Evolutionary conservation across 139 green algal species (phyloP), one percentile per base, ranked within the genome.

Genomic region (Deuterostichococcus epilithicus): DNA sequence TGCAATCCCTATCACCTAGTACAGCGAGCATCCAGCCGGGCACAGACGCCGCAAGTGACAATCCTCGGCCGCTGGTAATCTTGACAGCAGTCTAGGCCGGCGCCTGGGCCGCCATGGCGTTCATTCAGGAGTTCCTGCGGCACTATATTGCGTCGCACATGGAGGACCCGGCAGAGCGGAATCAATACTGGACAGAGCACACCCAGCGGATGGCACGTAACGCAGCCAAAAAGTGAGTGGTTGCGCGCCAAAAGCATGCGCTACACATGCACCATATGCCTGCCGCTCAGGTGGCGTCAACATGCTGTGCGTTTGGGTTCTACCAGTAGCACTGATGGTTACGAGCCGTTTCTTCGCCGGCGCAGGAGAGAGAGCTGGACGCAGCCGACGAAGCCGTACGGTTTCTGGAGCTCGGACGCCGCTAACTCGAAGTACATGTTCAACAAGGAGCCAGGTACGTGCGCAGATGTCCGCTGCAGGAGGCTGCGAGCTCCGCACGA

Each of bases 371-470:
- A 34, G 5, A 66, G 66, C n/a, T 83, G 73, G 78, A 13, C 63
- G 52, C 72, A 79, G 36, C 80, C 80, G 0, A 76, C 72, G 39
- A 84, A 81, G 52, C 63, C 75, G 3, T 81, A 69, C 35, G 76
- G 76, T 0, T 84, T 78, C 76, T 84, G 80, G 80, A 76, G 42
- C 5, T 69, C 66, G 32, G 71, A 72, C 30, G 28, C 30, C 26
- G 63, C 75, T 32, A 81, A 78, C 32, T 68, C 72, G 60, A 80
- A 76, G 45, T 81, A 78, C 75, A 70, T 74, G 8, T 63, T 37
- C 8, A 73, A 83, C 34, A 63, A 20, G 52, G 18, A 63, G 52
- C 52, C 52, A 63, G 52, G 52, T 28, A 28, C 42, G 42, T 23
- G 42, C 8, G 8, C 42, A 8, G 8, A 13, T 23, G 8, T 52